phyloP scores from a whole-genome alignment of 106 monocot genomes.

The Acanthochlamys bracteata region DNA sequence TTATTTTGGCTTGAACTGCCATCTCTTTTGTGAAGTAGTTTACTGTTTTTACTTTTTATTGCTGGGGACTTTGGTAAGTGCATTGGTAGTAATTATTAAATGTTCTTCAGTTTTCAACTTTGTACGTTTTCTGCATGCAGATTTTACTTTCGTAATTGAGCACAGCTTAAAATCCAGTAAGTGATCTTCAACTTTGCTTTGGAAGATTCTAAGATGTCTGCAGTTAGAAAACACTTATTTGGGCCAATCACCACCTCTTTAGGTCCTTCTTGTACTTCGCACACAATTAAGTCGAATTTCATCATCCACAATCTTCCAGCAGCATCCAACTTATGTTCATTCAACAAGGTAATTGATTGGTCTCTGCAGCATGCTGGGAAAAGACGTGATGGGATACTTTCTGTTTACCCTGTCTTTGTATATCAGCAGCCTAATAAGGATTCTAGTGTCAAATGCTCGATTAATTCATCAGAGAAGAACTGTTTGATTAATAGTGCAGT shows the following conservation, averaged over 20 bases:
- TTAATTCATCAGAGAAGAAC: constrained; percentile 8
- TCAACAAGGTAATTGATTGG: constrained; percentile 2
- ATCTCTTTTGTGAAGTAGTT: too few relatives aligned
- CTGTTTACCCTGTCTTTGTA: constrained; percentile 9
- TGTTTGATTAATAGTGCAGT: constrained; percentile 7
- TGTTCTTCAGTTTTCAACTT: too few relatives aligned
- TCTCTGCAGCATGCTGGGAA: constrained; percentile 6
- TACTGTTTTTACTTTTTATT: too few relatives aligned
- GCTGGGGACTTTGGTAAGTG: too few relatives aligned
- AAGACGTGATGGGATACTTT: background rate
- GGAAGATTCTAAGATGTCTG: constrained; percentile 18
- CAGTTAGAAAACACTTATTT: constrained; percentile 12
- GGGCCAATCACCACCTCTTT: constrained; percentile 8
- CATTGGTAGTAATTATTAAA: too few relatives aligned
- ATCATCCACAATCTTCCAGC: constrained; percentile 4
- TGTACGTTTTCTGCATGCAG: background rate
- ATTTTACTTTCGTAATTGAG: background rate
- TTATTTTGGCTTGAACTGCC: too few relatives aligned
- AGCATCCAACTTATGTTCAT: constrained; percentile 4
- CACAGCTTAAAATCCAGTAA: background rate
- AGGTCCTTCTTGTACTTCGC: constrained; percentile 9
- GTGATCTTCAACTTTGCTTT: constrained; percentile 25
- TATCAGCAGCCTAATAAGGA: constrained; percentile 1
- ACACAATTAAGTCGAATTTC: constrained; percentile 10
- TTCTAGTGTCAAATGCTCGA: constrained; percentile 5